A percentile compares a stretch with the other conserved stretches of the same genome.
Evolutionary conservation across 2,329 filamentous ascomycete species (phyloP).

Genomic region (Phoma sp.): DNA sequence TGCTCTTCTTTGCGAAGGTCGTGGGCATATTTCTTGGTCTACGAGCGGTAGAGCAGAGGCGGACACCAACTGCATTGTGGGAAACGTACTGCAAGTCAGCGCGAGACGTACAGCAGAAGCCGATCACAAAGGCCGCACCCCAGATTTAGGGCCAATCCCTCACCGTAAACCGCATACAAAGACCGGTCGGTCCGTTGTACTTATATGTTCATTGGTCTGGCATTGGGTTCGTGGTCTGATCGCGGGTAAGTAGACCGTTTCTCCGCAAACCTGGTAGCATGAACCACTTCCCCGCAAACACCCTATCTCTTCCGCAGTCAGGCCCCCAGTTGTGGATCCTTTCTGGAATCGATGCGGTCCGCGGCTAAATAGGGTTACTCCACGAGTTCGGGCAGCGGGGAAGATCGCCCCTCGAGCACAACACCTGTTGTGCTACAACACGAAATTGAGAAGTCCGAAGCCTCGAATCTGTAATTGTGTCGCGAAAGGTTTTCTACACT

Average conservation of each 20-base stretch:
- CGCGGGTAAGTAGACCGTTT: not conserved
- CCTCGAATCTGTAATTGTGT: too few species aligned
- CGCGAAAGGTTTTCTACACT: not conserved
- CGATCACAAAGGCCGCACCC: not conserved
- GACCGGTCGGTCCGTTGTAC: not conserved
- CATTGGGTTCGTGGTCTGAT: not conserved
- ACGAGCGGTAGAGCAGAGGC: conserved; percentile 8
- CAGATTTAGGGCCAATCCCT: not conserved
- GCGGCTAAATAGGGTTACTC: conserved; percentile 6
- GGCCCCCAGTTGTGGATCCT: not conserved
- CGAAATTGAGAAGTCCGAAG: fast-evolving
- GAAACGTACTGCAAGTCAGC: conserved; percentile 2
- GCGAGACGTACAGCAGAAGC: not conserved
- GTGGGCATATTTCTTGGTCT: conserved; percentile 3
- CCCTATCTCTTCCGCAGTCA: not conserved
- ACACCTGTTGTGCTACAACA: not conserved
- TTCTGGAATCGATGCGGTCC: conserved; percentile 14
- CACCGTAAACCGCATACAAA: not conserved
- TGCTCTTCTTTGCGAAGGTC: conserved; percentile 4
- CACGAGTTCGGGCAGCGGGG: conserved; percentile 7
- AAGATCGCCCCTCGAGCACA: not conserved
- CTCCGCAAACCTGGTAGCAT: not conserved
- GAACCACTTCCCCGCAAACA: conserved; percentile 1
- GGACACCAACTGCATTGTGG: conserved; percentile 21
- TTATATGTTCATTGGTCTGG: not conserved